Base-by-base conservation (phyloP, 305 asterid species). In the Ajuga reptans region DNA sequence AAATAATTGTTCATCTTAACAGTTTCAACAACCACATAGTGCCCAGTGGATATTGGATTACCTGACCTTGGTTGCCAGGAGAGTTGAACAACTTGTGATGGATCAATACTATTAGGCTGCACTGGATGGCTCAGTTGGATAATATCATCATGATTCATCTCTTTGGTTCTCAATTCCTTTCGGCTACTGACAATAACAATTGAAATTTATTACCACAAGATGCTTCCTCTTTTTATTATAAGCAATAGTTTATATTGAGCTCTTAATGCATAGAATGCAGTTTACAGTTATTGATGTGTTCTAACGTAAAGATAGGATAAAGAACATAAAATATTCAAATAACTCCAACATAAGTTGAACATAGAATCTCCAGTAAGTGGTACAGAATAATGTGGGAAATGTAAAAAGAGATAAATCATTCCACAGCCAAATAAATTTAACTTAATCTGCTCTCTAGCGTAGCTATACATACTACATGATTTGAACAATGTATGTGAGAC, bases 51-150 rank as follows among this genome's bases (percentile, higher is more conserved):
- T 63, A 66, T 72, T 47, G 61, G 77, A 82, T 79, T 83, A 85
- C 95, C 95, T 85, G 93, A 91, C 97, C 97, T 91, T 87, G 96
- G 97, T 74, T 58, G 93, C 97, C 97, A 83, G 5, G 90, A 81
- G 66, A 91, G 81, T 71, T 83, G 89, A 75, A 78, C 33, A 39
- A 82, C 96, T 77, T 37, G 78, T 51, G 97, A 82, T 6, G 95
- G 97, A 73, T 87, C 87, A 68, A 81, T 45, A 36, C 64, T 68
- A 69, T 70, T 73, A 39, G 73, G 74, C 18, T 56, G 78, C 61
- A 51, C 39, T 12, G 66, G 72, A 61, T 41, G 69, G 56, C 72
- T 77, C 54, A 61, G 51, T 76, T 58, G 77, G 71, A 71, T 53
- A 59, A 63, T 27, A 17, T 8, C 29, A 17, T 73, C 83, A 70